Evolutionary conservation across 768 basidiomycete genomes (phyloP).

Genomic region (Dioszegia aurantiaca): DNA sequence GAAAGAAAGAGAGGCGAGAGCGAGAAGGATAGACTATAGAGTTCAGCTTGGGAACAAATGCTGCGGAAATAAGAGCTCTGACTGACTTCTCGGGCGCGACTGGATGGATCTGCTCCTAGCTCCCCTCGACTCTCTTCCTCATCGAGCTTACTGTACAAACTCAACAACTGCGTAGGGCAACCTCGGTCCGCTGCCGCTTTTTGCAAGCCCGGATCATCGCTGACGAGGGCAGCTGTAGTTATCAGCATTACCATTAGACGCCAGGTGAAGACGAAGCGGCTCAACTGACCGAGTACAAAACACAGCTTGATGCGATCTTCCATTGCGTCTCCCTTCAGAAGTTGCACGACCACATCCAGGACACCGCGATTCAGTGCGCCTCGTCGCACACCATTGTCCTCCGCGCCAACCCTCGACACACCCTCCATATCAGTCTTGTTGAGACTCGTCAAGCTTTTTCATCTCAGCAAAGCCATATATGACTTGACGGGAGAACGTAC

Average conservation of each 20-base stretch:
- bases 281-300: constrained; percentile 68
- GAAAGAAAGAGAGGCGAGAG: constrained; percentile 69
- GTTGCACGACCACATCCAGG: constrained; percentile 29
- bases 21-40: constrained; percentile 67
- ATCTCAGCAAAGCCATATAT: not conserved
- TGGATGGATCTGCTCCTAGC: constrained; percentile 29
- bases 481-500: constrained; percentile 22
- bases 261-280: constrained; percentile 8
- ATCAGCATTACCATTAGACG: no score
- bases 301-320: constrained; percentile 65
- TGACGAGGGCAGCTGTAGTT: constrained; percentile 67
- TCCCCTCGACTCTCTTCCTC: constrained; percentile 37
- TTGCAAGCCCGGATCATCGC: constrained; percentile 68
- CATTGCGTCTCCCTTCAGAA: constrained; percentile 26
- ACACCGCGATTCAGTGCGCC: constrained; percentile 26
- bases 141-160: constrained; percentile 46
- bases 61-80: no score
- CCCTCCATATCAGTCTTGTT: constrained; percentile 28
- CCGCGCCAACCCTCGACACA: constrained; percentile 9
- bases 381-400: constrained; percentile 13
- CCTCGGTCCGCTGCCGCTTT: constrained; percentile 69
- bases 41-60: not conserved
- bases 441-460: constrained; percentile 38
- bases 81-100: constrained; percentile 32
- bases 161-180: constrained; percentile 59